Evolutionary conservation across 2,329 filamentous ascomycete genomes (phyloP), one percentile per base, ranked within the genome.

Genomic region (Thielaviopsis cerberus): DNA sequence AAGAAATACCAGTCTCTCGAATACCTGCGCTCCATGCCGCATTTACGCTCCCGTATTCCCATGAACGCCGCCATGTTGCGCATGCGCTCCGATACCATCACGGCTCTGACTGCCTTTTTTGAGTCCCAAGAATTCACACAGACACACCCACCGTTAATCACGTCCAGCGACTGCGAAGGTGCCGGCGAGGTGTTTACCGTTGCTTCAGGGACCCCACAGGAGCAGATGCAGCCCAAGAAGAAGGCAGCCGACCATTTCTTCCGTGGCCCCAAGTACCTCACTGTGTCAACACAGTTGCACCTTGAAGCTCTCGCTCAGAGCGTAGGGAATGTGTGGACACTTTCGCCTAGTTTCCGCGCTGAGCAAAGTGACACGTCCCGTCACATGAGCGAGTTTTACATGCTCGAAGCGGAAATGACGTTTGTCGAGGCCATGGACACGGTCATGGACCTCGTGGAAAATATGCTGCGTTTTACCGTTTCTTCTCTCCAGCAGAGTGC

Each of bases 301-400:
- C 78, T 98, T 0, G 92, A 98, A 73, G 89, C 92, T 3, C 78
- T 96, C 59, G 83, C 90, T 0, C 89, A 94, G 65, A 83, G 90
- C 22, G 77, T 96, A 27, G 88, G 88, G 45, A 88, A 86, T 64
- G 92, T 97, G 7, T 98, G 92, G 90, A 86, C 90, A 1, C 72
- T 98, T 11, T 92, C 90, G 4, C 92, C 92, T 2, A 94, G 89
- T 0, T 98, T 98, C 67, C 82, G 92, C 41, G 92, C 92, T 3
- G 92, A 96, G 69, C 83, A 83, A 67, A 96, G 89, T 70, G 90
- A 97, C 66, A 97, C 92, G 0, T 83, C 89, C 5, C 82, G 92
- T 26, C 92, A 98, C 70, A 75, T 98, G 61, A 95, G 88, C 72
- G 92, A 98, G 67, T 97, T 98, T 66, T 97, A 97, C 72, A 97